A percentile compares a stretch with the other conserved stretches of the same genome.
These are phyloP conservation scores for Leishmania martiniquensis DNA, from an alignment of 208 protist genomes.

Conservation along the genomic window DNA sequence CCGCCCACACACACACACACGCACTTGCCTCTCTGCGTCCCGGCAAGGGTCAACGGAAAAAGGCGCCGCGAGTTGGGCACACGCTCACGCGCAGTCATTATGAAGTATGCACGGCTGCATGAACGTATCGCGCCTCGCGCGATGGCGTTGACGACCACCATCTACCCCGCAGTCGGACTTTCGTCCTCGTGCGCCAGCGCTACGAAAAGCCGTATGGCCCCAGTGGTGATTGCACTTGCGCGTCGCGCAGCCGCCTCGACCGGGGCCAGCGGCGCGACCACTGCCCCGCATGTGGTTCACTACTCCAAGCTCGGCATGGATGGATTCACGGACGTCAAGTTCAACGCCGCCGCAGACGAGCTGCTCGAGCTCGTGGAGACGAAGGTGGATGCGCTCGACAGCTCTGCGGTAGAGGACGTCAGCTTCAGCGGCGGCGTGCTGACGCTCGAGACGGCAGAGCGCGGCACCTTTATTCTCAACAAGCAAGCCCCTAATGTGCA, in stretches of 20 bases:
- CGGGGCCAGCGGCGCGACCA: neutral
- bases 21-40: neutral
- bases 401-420: conserved; percentile 64
- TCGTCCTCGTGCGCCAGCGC: neutral
- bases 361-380: conserved; percentile 71
- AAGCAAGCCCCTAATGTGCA: conserved; percentile 93
- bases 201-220: neutral
- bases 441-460: conserved; percentile 58
- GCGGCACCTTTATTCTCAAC: conserved; percentile 90
- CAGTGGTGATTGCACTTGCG: neutral
- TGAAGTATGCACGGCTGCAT: neutral
- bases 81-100: neutral
- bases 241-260: conserved; percentile 2
- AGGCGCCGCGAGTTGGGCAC: neutral
- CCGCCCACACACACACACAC: too few relatives aligned
- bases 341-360: conserved; percentile 70
- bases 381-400: conserved; percentile 60
- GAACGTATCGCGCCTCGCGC: neutral
- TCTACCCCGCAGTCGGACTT: neutral
- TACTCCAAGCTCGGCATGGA: conserved; percentile 83
- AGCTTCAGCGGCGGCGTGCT: conserved; percentile 75
- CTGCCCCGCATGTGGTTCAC: conserved; percentile 20
- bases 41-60: neutral
- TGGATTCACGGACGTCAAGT: conserved; percentile 81
- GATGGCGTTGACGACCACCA: neutral